Evolutionary conservation across 371 early-diverging fungal species (phyloP).

Genomic region (Gilbertella persicaria): DNA sequence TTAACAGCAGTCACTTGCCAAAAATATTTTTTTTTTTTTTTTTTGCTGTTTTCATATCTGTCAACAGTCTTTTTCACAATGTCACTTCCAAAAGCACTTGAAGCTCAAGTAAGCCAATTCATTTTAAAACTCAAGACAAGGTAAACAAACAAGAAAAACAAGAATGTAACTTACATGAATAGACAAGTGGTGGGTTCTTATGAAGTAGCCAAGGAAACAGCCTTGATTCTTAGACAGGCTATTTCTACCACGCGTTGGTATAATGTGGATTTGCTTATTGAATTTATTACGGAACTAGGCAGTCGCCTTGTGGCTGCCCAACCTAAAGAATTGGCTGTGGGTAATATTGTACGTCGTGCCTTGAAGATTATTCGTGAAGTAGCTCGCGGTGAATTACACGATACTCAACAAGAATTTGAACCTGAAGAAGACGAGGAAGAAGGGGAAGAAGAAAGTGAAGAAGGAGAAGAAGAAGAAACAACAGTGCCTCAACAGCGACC

Average conservation of each 20-base stretch:
- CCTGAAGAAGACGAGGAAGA: constrained; percentile 16
- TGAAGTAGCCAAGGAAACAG: constrained; percentile 79
- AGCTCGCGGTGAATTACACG: constrained; percentile 49
- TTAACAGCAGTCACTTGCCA: not conserved
- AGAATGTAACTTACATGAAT: not conserved
- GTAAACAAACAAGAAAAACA: constrained; percentile 26
- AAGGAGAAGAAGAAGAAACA: constrained; percentile 21
- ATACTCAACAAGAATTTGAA: not conserved
- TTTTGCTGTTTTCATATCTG: not conserved
- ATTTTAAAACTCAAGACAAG: constrained; percentile 59
- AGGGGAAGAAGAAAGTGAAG: constrained; percentile 25
- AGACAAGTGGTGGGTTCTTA: constrained; percentile 81
- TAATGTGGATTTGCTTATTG: constrained; percentile 60
- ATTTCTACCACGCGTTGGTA: constrained; percentile 78
- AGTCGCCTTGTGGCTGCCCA: constrained; percentile 74
- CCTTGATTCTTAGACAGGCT: constrained; percentile 75
- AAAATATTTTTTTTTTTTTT: not conserved
- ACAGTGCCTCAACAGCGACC: constrained; percentile 1
- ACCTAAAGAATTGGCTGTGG: constrained; percentile 88
- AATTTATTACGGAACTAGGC: constrained; percentile 70
- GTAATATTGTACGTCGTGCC: constrained; percentile 85
- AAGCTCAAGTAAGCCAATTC: constrained; percentile 53
- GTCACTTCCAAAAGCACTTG: constrained; percentile 36
- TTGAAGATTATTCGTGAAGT: constrained; percentile 83
- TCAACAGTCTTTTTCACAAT: not conserved